Evolutionary conservation across 495 filamentous ascomycete species (phyloP), one percentile per base, ranked within the genome.

Genomic region (Daldinia grandis): DNA sequence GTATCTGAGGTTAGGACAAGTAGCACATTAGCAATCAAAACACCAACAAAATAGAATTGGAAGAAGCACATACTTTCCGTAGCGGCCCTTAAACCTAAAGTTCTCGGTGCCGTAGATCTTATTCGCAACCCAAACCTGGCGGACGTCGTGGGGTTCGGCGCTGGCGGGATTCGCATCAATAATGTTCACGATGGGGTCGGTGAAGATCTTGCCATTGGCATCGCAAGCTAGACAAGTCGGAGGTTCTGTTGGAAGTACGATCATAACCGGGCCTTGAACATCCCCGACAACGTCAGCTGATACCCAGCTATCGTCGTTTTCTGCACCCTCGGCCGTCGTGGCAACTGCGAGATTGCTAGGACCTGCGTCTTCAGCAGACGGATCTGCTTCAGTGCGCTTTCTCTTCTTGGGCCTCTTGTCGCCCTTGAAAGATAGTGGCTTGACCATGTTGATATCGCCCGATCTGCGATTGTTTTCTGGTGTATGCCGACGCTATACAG

Each of bases 51-150:
- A 40, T n/a, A 21, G 8, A 37, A 30, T 27, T 15, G 24, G 35
- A 15, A 49, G 24, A 24, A 35, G 25, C 27, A 83, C 87, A 61
- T 81, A 93, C 89, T 88, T 90, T 67, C 95, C 94, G 81, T 95
- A 90, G 78, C 93, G 89, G 0, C 91, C 90, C 80, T 97, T 97
- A 76, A 99, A 92, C 63, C 90, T 92, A 72, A 90, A 89, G 30
- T 82, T 78, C 65, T 96, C 93, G 9, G 89, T 93, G 4, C 95
- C 95, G 4, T 92, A 90, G 17, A 97, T 90, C 64, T 84, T 84
- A 68, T 92, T 97, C 58, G 92, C 94, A 60, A 98, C 86, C 94
- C 94, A 98, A 19, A 99, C 95, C 81, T 98, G 94, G 66, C 94
- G 84, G 21, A 98, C 92, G 78, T 97, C 93, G 73, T 97, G 93